Base-by-base conservation (phyloP, 768 basidiomycete genomes). In the Zangia roseola region DNA sequence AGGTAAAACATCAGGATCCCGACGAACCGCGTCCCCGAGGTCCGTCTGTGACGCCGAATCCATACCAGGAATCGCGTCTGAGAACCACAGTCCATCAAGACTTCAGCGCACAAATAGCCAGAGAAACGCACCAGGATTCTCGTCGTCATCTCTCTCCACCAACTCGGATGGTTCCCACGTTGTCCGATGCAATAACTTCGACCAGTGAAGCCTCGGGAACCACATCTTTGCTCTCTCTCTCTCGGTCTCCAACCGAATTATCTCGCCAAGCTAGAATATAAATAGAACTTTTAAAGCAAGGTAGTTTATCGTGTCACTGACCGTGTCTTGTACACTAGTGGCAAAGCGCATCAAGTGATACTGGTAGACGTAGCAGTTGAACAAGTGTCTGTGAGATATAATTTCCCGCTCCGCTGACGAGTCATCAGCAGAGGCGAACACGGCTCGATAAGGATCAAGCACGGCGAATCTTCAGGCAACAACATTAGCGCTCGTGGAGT, bases 1-100 rank as follows among this genome's bases (percentile, higher is more conserved):
- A 1, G 88, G 86, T 0, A 89, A 64, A 0, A 84, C 86, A 60
- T 91, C 88, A 0, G 88, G 86, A 65, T 91, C 86, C 23, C 88
- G 74, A 4, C 75, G 71, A 14, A 70, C 65, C 1, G 86, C 77
- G 31, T 74, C 56, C 4, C 82, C 84, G 0, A 88, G 72, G 56
- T 86, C 84, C 2, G 72, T 61, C 31, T 67, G 58, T 40, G 62
- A 55, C 9, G 64, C 63, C 1, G 70, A 71, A 23, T 77, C 70
- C 10, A 82, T 65, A 8, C 85, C 84, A 51, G 82, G 82, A 40
- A 88, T 80, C 52, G 57, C 53, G 69, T 87, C 82, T 70, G 17
- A 31, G 38, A 13, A 35, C 4, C 8, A 36, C 19, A 21, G 23
- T 37, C 25, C 2, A 0, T 31, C 13, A 19, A 16, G 7, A 13